Evolutionary conservation across 306 rosid genomes (phyloP), one percentile per base, ranked within the genome.

Genomic region (Glycine latifolia): DNA sequence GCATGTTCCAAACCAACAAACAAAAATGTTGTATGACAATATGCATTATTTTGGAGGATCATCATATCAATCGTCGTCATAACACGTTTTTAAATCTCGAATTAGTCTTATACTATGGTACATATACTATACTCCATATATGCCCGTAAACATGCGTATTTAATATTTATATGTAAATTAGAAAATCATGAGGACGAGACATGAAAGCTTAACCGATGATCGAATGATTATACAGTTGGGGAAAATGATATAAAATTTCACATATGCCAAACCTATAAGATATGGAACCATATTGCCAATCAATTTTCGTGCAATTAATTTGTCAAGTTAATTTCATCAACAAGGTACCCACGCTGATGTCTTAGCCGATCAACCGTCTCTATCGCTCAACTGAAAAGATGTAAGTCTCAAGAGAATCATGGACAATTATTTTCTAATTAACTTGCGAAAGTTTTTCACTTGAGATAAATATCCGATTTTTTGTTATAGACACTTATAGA

Each of bases 331-430:
- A 12, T 63, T 63, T 78, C 65, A 83, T 63, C 71, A 65, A 46
- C 39, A 69, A 53, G 9, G 74, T 77, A 78, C 26, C 74, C 74
- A 71, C 43, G 16, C 44, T 43, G 71, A 75, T 56, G 75, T 47
- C 48, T 70, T 65, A 50, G 76, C 82, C 3, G 26, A 82, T 68
- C 20, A 13, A 76, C 71, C 43, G n/a, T 82, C 86, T 76, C 50
- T 0, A 82, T 82, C 76, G 26, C 69, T 83, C 79, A 60, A 78
- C 79, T 70, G 54, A 83, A 58, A 58, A 84, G 58, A 78, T 73
- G 3, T 11, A 3, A 54, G n/a, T 31, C 54, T 7, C 58, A 0
- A 65, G 26, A 53, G 8, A 53, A 53, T 14, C 58, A 53, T 50
- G 12, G n/a, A 49, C 54, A 50, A 41, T 6, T 43, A 1, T 43